phyloP scores from a whole-genome alignment of 306 rosid genomes.

The Medicago ruthenica region DNA sequence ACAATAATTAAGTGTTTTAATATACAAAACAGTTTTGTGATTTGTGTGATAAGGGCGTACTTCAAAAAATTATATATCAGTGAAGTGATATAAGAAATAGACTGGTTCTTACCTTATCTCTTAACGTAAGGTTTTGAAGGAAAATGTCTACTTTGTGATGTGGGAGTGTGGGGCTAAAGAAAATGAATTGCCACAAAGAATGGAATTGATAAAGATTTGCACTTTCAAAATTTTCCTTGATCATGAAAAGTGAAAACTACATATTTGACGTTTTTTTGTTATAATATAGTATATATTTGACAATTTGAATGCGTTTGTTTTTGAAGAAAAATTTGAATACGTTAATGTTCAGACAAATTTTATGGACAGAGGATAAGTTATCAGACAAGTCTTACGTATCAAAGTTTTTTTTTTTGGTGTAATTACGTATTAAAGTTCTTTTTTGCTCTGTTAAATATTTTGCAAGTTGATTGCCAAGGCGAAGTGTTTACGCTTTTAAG shows the following conservation, averaged over 20 bases:
- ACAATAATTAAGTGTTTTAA: neutral
- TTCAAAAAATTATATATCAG: neutral
- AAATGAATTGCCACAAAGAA: neutral
- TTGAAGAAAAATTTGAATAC: neutral
- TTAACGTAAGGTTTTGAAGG: neutral
- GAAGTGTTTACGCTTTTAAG: too few species aligned
- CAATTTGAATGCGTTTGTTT: neutral
- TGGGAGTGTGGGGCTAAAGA: constrained; percentile 6
- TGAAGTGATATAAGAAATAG: neutral
- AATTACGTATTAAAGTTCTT: neutral
- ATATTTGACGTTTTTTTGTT: neutral
- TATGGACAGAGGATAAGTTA: neutral
- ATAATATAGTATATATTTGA: neutral
- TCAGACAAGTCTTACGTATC: neutral
- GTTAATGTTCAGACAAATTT: neutral
- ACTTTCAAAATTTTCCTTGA: neutral
- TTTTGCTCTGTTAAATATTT: too few species aligned
- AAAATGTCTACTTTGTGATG: neutral
- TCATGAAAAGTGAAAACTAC: neutral
- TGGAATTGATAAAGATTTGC: neutral
- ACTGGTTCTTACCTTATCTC: constrained; percentile 1
- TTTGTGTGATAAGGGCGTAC: neutral
- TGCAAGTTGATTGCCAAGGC: too few species aligned
- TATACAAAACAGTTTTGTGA: neutral
- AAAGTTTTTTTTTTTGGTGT: neutral